Evolutionary conservation across 345 rosid species (phyloP).

Genomic region (Camelina sativa): DNA sequence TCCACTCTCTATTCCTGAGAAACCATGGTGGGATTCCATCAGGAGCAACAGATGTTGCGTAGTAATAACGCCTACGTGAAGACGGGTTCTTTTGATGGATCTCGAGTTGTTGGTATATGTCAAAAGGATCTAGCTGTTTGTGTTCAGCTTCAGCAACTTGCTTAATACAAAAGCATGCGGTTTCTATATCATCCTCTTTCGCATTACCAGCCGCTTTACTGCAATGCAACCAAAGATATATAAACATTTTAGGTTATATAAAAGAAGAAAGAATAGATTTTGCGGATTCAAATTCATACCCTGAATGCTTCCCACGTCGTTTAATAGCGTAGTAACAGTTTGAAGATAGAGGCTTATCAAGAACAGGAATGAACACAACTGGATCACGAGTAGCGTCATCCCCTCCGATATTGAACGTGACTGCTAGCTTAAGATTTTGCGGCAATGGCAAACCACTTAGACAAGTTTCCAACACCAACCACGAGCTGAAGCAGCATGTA

Average conservation of each 20-base stretch:
- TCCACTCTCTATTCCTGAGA: constrained; percentile 57
- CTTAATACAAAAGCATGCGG: constrained; percentile 41
- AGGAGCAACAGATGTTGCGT: constrained; percentile 52
- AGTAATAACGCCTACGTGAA: constrained; percentile 17
- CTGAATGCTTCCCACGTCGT: constrained; percentile 40
- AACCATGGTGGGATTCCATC: constrained; percentile 57
- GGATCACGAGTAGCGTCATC: constrained; percentile 19
- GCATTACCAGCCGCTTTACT: constrained; percentile 49
- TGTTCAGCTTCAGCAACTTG: constrained; percentile 42
- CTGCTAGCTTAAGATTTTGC: constrained; percentile 45
- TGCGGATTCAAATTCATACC: constrained; percentile 27
- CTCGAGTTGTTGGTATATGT: constrained; percentile 50
- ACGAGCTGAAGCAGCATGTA: constrained; percentile 49
- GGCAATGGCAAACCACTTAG: constrained; percentile 52
- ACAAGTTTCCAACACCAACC: constrained; percentile 1
- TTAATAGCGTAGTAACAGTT: constrained; percentile 47
- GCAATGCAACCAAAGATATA: background rate
- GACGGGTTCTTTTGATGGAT: constrained; percentile 31
- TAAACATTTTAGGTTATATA: background rate
- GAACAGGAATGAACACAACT: constrained; percentile 53
- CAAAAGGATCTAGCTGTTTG: constrained; percentile 45
- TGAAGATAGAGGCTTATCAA: constrained; percentile 56
- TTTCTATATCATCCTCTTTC: too few species aligned
- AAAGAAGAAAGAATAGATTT: background rate
- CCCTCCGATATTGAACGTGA: background rate